Percentiles rank a stretch among this genome's conserved stretches.
These are phyloP conservation scores for Tetraselmis striata DNA, from an alignment of 139 green algal species.

Conservation along the genomic window DNA sequence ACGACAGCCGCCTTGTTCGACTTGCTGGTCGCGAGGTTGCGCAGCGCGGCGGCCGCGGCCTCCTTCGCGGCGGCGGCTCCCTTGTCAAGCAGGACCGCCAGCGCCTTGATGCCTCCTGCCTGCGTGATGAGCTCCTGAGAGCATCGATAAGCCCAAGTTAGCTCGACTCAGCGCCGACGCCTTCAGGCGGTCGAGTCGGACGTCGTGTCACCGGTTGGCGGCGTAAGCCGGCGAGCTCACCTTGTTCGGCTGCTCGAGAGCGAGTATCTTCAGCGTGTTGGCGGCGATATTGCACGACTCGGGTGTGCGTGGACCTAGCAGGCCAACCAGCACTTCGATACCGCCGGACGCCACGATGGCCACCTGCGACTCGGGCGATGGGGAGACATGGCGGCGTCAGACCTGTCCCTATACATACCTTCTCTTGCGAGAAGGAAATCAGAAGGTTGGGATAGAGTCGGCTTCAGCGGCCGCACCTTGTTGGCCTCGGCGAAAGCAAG, in stretches of 20 bases:
- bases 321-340: background rate
- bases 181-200: no score
- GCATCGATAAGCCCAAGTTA: no score
- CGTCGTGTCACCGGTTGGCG: no score
- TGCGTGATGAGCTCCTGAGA: background rate
- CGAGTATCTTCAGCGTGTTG: background rate
- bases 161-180: no score
- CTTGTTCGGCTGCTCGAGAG: background rate
- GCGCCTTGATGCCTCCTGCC: background rate
- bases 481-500: background rate
- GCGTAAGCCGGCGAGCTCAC: no score
- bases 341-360: background rate
- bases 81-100: background rate
- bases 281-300: background rate
- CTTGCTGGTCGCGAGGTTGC: background rate
- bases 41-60: background rate
- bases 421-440: no score
- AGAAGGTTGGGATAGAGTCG: no score
- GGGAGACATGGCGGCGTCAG: no score
- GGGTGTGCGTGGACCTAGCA: background rate
- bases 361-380: no score
- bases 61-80: background rate
- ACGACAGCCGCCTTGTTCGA: background rate
- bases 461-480: background rate
- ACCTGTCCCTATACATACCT: no score